phyloP scores from a whole-genome alignment of 106 monocot genomes.

The Phalaenopsis equestris region DNA sequence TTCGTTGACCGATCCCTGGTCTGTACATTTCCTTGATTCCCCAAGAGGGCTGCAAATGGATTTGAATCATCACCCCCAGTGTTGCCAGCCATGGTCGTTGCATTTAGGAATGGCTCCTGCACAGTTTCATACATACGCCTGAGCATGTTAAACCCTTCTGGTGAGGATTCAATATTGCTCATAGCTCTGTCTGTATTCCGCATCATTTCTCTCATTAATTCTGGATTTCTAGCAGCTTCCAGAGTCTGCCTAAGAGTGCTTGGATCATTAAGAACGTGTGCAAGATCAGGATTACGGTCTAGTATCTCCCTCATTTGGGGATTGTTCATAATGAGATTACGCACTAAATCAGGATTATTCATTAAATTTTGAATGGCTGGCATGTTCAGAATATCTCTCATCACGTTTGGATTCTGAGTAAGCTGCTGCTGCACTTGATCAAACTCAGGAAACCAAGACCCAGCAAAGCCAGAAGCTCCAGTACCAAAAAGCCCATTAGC shows the following conservation, averaged over 20 bases:
- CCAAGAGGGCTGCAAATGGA: conserved; percentile 73
- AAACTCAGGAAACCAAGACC: conserved; percentile 57
- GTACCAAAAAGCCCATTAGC: conserved; percentile 25
- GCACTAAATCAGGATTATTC: conserved; percentile 86
- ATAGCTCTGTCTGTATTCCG: conserved; percentile 97
- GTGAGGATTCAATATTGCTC: conserved; percentile 98
- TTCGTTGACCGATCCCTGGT: conserved; percentile 35
- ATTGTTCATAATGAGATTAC: conserved; percentile 90
- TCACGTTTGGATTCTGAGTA: conserved; percentile 80
- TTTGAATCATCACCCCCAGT: conserved; percentile 43
- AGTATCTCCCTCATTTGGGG: conserved; percentile 95
- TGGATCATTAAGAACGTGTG: conserved; percentile 91
- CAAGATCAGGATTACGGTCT: conserved; percentile 93
- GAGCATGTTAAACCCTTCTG: conserved; percentile 98
- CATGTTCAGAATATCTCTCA: conserved; percentile 91
- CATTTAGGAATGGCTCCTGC: conserved; percentile 96
- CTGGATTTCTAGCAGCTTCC: conserved; percentile 92
- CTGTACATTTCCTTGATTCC: conserved; percentile 38
- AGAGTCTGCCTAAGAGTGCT: conserved; percentile 80
- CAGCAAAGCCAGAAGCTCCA: conserved; percentile 42
- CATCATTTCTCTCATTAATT: conserved; percentile 99
- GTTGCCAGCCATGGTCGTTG: conserved; percentile 80
- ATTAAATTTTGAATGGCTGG: conserved; percentile 76
- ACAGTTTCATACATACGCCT: conserved; percentile 97
- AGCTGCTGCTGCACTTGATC: conserved; percentile 85